Evolutionary conservation across 2,329 filamentous ascomycete species (phyloP), one percentile per base, ranked within the genome.

Genomic region (Chaetomiaceae sp.): DNA sequence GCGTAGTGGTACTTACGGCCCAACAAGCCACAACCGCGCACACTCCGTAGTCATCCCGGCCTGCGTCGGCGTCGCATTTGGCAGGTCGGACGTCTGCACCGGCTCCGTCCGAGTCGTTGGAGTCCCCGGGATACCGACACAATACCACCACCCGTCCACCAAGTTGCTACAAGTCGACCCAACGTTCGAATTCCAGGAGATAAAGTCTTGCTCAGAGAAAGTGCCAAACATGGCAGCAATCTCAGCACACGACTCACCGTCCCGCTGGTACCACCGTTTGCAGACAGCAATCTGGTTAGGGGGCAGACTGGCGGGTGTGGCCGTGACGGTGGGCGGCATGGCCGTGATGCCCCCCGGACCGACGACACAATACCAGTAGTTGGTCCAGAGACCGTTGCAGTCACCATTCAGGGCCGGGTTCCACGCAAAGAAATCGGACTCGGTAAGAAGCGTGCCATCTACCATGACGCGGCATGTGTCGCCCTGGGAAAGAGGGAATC

Each of bases 351-450:
- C 44, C 1, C 18, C 11, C 21, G 33, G 33, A 5, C 21, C 44
- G 2, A 38, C 23, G n/a, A 47, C 44, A 23, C 44, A 47, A 33
- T 47, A 47, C 33, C 33, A 47, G 44, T 47, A 47, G 32, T 30
- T 30, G 9, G 9, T 30, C 44, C 32, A 38, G 32, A 47, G 44
- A 5, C 44, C 44, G 20, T 21, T 30, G 44, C 44, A 47, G 44
- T 23, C n/a, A 23, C 25, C 16, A 14, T 47, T 47, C 2, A 47
- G 44, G 29, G n/a, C 7, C 5, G 44, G 44, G 33, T 47, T 37
- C 44, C 44, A 47, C 9, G 44, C 14, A 8, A 34, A 38, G 44
- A 47, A 47, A 11, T 47, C 21, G 14, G 32, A 1, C 16, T 47
- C 33, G 6, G 44, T 47, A 4, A 47, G 44, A 1, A 37, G 32